Evolutionary conservation across 108 stramenopile species (phyloP).

Genomic region (Nitzschia putrida): DNA sequence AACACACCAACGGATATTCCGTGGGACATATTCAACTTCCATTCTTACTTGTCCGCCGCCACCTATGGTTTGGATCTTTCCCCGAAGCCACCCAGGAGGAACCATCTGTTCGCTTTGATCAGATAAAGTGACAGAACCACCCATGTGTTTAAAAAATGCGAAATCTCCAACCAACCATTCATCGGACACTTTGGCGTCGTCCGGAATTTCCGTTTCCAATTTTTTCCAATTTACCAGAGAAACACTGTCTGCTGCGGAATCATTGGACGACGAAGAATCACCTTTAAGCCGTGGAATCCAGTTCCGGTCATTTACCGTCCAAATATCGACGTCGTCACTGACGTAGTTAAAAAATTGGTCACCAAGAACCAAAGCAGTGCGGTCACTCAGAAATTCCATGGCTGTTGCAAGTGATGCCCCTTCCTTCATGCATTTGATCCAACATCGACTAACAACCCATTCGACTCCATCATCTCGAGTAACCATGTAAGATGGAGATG

Average conservation of each 20-base stretch:
- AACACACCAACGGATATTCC: conserved; percentile 15
- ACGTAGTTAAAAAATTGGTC: conserved; percentile 22
- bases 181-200: conserved; percentile 10
- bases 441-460: conserved; percentile 29
- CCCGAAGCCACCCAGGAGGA: conserved; percentile 30
- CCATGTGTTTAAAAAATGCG: conserved; percentile 30
- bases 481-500: conserved; percentile 22
- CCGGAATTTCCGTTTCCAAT: conserved; percentile 18
- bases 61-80: conserved; percentile 11
- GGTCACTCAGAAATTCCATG: conserved; percentile 8
- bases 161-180: conserved; percentile 22
- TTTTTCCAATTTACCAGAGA: not conserved
- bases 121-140: conserved; percentile 9
- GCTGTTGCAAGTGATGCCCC: conserved; percentile 1
- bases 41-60: conserved; percentile 8
- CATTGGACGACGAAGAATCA: too few species aligned
- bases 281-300: conserved; percentile 24
- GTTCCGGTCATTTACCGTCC: not conserved
- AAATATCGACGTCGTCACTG: conserved; percentile 10
- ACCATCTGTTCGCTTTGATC: not conserved
- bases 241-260: too few species aligned
- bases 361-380: conserved; percentile 16
- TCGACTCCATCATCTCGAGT: conserved; percentile 27
- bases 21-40: conserved; percentile 18
- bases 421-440: conserved; percentile 27